Percentiles rank a stretch among this genome's conserved stretches.
Conservation (phyloP, 495 filamentous ascomycete genomes). For the Hyaloscypha bicolor region DNA sequence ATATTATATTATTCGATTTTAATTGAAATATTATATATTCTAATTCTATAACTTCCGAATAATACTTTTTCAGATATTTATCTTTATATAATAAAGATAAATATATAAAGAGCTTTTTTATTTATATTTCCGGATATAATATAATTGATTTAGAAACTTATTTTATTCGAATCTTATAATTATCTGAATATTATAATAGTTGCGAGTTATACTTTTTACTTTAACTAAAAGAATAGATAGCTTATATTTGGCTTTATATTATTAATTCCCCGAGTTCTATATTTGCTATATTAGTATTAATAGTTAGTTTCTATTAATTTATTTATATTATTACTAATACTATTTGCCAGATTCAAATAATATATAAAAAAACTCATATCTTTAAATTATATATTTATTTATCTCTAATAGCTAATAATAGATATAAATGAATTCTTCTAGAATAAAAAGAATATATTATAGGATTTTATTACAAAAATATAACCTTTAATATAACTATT, state of each 20-base stretch:
- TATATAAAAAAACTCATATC: constrained; percentile 10
- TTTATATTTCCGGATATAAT: constrained; percentile 19
- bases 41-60: too few species aligned
- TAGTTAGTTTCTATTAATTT: neutral
- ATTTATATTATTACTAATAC: constrained; percentile 8
- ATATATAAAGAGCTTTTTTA: constrained; percentile 17
- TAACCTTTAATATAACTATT: neutral
- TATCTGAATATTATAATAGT: constrained; percentile 12
- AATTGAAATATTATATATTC: constrained; percentile 17
- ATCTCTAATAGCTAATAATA: neutral
- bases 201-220: constrained; percentile 15
- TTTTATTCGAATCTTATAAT: constrained; percentile 7
- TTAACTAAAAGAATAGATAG: constrained; percentile 10
- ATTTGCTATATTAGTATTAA: constrained; percentile 12
- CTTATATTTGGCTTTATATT: constrained; percentile 24
- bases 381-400: constrained; percentile 19
- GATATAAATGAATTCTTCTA: constrained; percentile 23
- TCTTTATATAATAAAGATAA: constrained; percentile 13
- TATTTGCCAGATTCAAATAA: constrained; percentile 22
- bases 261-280: constrained; percentile 1
- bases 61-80: constrained; percentile 25
- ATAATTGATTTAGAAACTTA: too few species aligned
- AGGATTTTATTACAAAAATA: constrained; percentile 21
- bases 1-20: constrained; percentile 20
- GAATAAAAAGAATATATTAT: constrained; percentile 11